These are phyloP conservation scores for cucumber (Cucumis sativus) DNA, from an alignment of 306 rosid genomes.

Conservation along the genomic window DNA sequence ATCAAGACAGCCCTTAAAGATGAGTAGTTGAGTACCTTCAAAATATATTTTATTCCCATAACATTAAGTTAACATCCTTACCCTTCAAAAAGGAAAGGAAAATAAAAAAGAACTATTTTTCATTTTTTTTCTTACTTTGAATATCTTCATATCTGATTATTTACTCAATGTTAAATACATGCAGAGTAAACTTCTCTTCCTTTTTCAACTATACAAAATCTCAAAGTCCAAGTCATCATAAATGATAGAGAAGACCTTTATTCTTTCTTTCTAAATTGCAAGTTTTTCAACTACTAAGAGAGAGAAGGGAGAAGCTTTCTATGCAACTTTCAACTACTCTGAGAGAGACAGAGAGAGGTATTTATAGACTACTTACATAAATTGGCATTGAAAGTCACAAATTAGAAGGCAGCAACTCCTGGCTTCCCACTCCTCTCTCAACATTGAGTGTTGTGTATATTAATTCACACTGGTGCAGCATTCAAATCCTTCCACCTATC, in stretches of 20 bases:
- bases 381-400: constrained; percentile 4
- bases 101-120: no score
- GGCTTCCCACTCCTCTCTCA: not conserved
- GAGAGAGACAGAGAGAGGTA: not conserved
- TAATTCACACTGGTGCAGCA: not conserved
- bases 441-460: not conserved
- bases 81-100: not conserved
- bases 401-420: not conserved
- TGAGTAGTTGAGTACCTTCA: not conserved
- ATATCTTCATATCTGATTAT: not conserved
- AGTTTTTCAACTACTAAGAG: not conserved
- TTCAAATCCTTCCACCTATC: not conserved
- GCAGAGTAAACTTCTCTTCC: no score
- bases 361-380: not conserved
- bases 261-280: not conserved
- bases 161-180: not conserved
- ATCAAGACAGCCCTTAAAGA: not conserved
- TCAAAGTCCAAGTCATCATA: no score
- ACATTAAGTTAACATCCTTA: no score
- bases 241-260: no score
- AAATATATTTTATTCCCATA: not conserved
- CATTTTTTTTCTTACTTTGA: not conserved
- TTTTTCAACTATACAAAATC: no score
- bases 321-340: constrained; percentile 5
- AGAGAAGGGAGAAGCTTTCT: not conserved